These are phyloP conservation scores for Aspergillus flavus DNA, from an alignment of 2,329 filamentous ascomycete genomes.

Conservation along the genomic window DNA sequence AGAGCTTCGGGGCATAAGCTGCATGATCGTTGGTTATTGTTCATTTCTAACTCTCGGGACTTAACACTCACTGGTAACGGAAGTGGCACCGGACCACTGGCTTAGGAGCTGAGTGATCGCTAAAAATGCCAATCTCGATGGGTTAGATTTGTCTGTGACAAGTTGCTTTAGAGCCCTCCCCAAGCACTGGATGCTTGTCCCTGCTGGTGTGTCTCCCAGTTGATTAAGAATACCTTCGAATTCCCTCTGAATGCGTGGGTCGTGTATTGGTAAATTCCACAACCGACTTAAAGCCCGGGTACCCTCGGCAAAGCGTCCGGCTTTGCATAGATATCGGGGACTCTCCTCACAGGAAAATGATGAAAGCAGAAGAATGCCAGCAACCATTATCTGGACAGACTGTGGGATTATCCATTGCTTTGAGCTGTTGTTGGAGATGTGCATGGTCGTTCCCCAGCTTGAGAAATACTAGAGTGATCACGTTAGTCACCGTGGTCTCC, in stretches of 20 bases:
- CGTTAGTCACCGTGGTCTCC: not conserved
- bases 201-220: not conserved
- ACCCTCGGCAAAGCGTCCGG: slow-evolving; percentile 55
- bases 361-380: slow-evolving; percentile 66
- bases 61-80: slow-evolving; percentile 61
- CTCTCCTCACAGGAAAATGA: slow-evolving; percentile 68
- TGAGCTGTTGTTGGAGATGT: slow-evolving; percentile 46
- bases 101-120: slow-evolving; percentile 68
- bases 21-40: not conserved
- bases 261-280: slow-evolving; percentile 30
- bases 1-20: slow-evolving; percentile 69
- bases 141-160: slow-evolving; percentile 64
- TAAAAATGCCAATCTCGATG: slow-evolving; percentile 69
- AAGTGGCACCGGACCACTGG: slow-evolving; percentile 72
- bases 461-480: slow-evolving; percentile 26
- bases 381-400: slow-evolving; percentile 71
- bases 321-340: slow-evolving; percentile 67
- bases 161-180: slow-evolving; percentile 32
- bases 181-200: not conserved
- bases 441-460: slow-evolving; percentile 51
- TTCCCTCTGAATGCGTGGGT: slow-evolving; percentile 15
- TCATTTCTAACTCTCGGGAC: not conserved
- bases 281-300: slow-evolving; percentile 54
- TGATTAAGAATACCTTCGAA: slow-evolving; percentile 14
- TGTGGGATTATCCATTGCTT: slow-evolving; percentile 64